Evolutionary conservation across 2,329 filamentous ascomycete species (phyloP), one percentile per base, ranked within the genome.

Genomic region (Colletotrichum sp.): DNA sequence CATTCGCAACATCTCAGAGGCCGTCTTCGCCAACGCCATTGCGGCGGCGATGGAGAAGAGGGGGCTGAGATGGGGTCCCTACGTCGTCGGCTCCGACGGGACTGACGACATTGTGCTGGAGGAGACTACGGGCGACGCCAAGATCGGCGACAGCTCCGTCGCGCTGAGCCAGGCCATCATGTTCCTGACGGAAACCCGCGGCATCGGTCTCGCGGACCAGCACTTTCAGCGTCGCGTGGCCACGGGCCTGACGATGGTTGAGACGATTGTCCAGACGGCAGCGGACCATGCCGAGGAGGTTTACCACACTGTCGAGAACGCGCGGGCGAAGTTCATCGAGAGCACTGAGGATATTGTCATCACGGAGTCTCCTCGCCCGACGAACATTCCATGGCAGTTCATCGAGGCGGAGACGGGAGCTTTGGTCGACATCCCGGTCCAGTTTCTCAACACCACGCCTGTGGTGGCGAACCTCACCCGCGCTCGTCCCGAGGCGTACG

Each of bases 191-290:
- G 82, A 84, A 66, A 83, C 80, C 21, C 78, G 82, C 52, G 82
- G 82, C 1, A 83, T 83, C 5, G 74, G 80, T 1, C 78, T 84
- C 1, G 82, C 78, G 2, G 78, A 82, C 59, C 82, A 84, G 24
- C 79, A 84, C 34, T 84, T 80, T 12, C 81, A 82, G 63, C 80
- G 82, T 2, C 78, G 82, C 32, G 80, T 81, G 0, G 81, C 81
- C 0, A 76, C 82, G 1, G 82, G 80, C 0, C 62, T 84, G 10
- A 79, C 78, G 0, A 82, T 83, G 79, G 78, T 80, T 1, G 77
- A 78, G 32, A 76, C 81, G 0, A 78, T 83, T 16, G 75, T 84
- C 1, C 80, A 84, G 26, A 83, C 82, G 0, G 81, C 82, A 2
- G 80, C 78, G 3, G 80, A 82, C 18, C 80, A 82, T 26, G 81